phyloP scores from a whole-genome alignment of 1,284 basidiomycete species.

The Melampsora americana region DNA sequence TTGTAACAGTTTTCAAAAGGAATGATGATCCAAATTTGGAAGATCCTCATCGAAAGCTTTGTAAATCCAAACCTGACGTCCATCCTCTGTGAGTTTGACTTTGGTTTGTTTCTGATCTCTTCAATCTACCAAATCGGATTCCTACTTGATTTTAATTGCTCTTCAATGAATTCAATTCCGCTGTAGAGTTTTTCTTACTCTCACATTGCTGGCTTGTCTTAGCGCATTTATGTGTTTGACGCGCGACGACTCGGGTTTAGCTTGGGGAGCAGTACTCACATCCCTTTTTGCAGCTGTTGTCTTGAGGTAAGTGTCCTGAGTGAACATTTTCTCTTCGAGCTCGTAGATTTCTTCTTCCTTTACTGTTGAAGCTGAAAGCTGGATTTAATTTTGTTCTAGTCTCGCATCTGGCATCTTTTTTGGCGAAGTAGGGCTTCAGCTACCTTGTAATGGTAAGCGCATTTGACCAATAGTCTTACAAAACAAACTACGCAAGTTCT shows the following conservation, averaged over 20 bases:
- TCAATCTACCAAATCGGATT: no score
- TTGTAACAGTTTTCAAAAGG: constrained; percentile 13
- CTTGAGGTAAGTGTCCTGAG: background rate
- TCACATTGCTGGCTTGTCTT: background rate
- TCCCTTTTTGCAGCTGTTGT: background rate
- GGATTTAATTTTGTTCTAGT: background rate
- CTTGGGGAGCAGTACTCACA: background rate
- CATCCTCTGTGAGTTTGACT: constrained; percentile 20
- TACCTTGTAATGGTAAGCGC: constrained; percentile 1
- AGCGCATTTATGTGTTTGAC: constrained; percentile 1
- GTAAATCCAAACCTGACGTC: constrained; percentile 32
- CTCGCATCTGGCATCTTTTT: background rate
- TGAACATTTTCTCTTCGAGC: background rate
- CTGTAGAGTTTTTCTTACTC: background rate
- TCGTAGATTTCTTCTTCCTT: background rate
- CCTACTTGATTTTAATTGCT: background rate
- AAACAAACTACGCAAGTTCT: no score
- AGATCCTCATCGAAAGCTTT: constrained; percentile 35
- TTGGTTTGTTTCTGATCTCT: no score
- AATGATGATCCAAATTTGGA: background rate
- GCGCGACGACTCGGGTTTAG: background rate
- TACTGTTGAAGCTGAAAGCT: background rate
- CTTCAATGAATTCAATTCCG: background rate
- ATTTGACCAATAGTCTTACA: background rate
- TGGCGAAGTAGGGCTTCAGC: background rate